These are phyloP conservation scores for Huntiella moniliformis DNA, from an alignment of 2,329 filamentous ascomycete species.

Conservation along the genomic window DNA sequence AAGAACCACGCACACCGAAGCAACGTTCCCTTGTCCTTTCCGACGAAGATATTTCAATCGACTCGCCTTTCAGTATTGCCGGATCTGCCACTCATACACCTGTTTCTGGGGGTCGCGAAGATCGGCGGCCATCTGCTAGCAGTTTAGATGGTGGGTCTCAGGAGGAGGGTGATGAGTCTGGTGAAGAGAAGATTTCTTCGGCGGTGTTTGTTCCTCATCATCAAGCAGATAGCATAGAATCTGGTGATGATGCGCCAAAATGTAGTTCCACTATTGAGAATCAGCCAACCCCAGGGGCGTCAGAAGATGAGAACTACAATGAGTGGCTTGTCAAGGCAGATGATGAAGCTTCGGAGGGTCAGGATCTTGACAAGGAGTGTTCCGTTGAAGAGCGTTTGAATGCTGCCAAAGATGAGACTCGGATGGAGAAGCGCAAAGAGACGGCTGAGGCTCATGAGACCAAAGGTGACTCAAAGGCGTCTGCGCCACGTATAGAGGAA, in stretches of 20 bases:
- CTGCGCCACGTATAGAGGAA: background rate
- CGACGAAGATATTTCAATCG: conserved; percentile 5
- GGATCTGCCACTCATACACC: conserved; percentile 6
- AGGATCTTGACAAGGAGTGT: conserved; percentile 15
- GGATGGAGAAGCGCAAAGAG: background rate
- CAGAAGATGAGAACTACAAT: conserved; percentile 21
- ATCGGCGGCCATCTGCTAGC: conserved; percentile 21
- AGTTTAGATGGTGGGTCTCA: conserved; percentile 19
- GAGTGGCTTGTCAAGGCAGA: conserved; percentile 42
- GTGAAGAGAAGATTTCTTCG: conserved; percentile 73
- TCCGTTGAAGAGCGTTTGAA: background rate
- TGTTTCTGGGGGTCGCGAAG: conserved; percentile 5
- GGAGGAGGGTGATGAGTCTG: conserved; percentile 39
- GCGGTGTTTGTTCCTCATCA: conserved; percentile 68
- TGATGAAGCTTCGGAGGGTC: conserved; percentile 17
- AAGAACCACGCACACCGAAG: conserved; percentile 1
- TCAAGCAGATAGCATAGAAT: conserved; percentile 4
- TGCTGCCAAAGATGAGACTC: background rate
- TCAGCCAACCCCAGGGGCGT: conserved; percentile 8
- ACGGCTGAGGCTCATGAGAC: background rate
- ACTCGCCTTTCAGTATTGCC: conserved; percentile 10
- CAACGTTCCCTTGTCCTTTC: background rate
- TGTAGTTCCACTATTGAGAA: conserved; percentile 1
- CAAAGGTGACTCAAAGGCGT: background rate
- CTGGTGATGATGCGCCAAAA: conserved; percentile 1